Evolutionary conservation across 768 basidiomycete species (phyloP), one percentile per base, ranked within the genome.

Genomic region (Podaxis pistillaris): DNA sequence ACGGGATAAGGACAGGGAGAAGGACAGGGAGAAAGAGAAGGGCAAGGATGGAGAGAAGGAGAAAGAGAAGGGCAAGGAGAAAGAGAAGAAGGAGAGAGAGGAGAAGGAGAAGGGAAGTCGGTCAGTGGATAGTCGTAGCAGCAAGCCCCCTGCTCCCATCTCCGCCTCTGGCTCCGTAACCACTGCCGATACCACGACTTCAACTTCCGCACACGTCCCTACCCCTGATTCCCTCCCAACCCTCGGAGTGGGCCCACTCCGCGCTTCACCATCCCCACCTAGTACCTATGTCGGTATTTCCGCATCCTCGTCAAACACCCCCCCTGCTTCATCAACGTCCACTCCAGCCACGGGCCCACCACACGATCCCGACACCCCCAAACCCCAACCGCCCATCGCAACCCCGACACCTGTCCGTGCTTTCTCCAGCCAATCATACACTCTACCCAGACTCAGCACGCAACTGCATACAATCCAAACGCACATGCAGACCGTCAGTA

Each of bases 11-110:
- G 58, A 58, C 8, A 68, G 61, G 49, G 65, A 67, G 19, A 75
- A 74, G 69, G 75, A 70, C 15, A 82, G 76, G 72, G 73, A 70
- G 47, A 76, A 74, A 64, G 71, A 77, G 40, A 69, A 73, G 8
- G 33, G 33, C 8, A 33, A 33, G 66, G 67, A 74, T 22, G 56
- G 56, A 28, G 58, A 58, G 15, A 68, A 63, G 52, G 65, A 67
- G n/a, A 75, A 74, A 69, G 72, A 71, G 17, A 82, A 76, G 71
- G 73, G 73, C 33, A 77, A 70, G 47, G 76, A 74, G 64, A 71
- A 77, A 37, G 68, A 73, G 47, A 76, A 74, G 58, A 30, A 30
- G 28, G 28, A 70, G 17, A 82, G 76, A 71, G 73, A 70, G 47
- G 76, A 74, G 63, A 71, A 77, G 40, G 68, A 73, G 47, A 76